Evolutionary conservation across 2,329 filamentous ascomycete species (phyloP).

Genomic region (Fusarium staphyleae): DNA sequence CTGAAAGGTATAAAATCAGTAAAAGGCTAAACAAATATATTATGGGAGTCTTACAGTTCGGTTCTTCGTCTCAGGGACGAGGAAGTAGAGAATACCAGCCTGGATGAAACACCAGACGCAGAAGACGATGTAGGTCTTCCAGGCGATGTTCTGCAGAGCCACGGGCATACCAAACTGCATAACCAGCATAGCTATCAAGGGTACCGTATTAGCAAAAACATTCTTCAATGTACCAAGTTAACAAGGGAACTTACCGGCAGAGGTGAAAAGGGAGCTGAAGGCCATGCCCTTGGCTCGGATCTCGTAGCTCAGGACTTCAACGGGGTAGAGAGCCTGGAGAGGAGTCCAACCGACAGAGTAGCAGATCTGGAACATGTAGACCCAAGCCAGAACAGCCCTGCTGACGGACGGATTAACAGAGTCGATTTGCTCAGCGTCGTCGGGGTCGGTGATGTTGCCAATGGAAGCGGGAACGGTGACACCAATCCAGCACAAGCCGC

Average conservation of each 20-base stretch:
- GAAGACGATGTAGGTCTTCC: slow-evolving; percentile 63
- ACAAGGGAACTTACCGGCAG: slow-evolving; percentile 41
- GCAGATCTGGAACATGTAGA: slow-evolving; percentile 43
- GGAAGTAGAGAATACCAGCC: slow-evolving; percentile 53
- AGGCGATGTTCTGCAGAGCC: slow-evolving; percentile 57
- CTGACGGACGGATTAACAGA: slow-evolving; percentile 45
- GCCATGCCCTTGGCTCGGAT: slow-evolving; percentile 64
- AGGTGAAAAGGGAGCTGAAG: slow-evolving; percentile 54
- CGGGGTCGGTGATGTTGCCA: slow-evolving; percentile 42
- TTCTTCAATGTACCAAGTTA: too few species aligned
- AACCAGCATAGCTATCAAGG: slow-evolving; percentile 29
- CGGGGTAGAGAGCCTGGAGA: slow-evolving; percentile 55
- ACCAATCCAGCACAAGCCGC: slow-evolving; percentile 57
- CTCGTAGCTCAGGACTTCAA: slow-evolving; percentile 61
- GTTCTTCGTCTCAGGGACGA: slow-evolving; percentile 59
- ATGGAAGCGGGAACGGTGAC: slow-evolving; percentile 55
- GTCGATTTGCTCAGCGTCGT: slow-evolving; percentile 36
- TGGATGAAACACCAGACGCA: slow-evolving; percentile 53
- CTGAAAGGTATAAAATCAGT: neutral
- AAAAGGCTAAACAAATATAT: accelerated
- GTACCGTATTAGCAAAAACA: neutral
- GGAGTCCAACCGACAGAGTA: slow-evolving; percentile 54
- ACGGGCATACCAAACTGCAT: slow-evolving; percentile 57
- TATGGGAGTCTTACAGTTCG: slow-evolving; percentile 46
- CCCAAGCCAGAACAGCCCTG: slow-evolving; percentile 56